Conservation (phyloP, 352 stramenopile species). For the Globisporangium spiculum region DNA sequence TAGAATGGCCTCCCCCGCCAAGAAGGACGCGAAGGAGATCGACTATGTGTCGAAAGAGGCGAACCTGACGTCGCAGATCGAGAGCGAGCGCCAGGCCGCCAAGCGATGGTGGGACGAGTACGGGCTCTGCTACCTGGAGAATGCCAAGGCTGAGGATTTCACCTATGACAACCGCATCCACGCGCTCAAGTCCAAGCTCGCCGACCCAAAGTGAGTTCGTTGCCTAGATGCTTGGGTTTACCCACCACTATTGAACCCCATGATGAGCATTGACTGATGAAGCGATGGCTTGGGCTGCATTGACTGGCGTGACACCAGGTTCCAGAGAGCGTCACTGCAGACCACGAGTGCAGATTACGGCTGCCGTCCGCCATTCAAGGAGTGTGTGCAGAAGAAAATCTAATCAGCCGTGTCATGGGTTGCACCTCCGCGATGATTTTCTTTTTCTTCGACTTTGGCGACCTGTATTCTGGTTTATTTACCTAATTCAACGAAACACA, state of each 20-base stretch:
- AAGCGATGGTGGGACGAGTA: constrained; percentile 86
- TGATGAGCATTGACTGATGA: neutral
- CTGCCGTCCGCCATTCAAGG: constrained; percentile 67
- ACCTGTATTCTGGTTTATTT: neutral
- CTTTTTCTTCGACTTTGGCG: neutral
- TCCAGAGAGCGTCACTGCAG: constrained; percentile 44
- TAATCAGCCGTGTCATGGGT: constrained; percentile 7
- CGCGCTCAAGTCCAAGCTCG: constrained; percentile 64
- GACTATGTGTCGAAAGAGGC: constrained; percentile 83
- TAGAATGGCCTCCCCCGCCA: constrained; percentile 34
- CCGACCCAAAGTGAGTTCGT: constrained; percentile 34
- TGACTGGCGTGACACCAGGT: constrained; percentile 36
- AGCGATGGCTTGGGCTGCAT: neutral
- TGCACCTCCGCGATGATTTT: neutral
- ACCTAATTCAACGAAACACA: neutral
- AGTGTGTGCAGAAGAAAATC: constrained; percentile 64
- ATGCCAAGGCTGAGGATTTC: constrained; percentile 77
- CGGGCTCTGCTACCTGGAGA: constrained; percentile 73
- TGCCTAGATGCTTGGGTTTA: neutral
- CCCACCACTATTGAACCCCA: neutral
- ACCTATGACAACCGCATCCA: constrained; percentile 79
- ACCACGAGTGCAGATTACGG: constrained; percentile 71
- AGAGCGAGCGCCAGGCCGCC: constrained; percentile 70
- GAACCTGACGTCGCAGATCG: constrained; percentile 81
- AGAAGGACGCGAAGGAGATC: constrained; percentile 63